Base-by-base conservation (phyloP, 2,329 filamentous ascomycete genomes). In the Ascocoryne sarcoides region DNA sequence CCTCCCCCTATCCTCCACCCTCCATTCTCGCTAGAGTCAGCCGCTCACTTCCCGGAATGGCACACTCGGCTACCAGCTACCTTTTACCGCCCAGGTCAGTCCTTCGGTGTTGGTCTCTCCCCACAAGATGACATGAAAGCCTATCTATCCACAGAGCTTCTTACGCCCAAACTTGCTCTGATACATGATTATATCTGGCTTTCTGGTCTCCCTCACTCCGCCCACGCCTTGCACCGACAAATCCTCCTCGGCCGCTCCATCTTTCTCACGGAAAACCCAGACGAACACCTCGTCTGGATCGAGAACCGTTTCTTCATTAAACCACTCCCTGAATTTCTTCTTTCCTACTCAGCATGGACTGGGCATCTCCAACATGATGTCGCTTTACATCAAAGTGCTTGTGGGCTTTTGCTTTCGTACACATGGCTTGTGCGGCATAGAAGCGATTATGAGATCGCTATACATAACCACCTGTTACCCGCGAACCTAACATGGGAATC, bases 401-500 rank as follows among this genome's bases (percentile, higher is more conserved):
- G 57, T 32, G 62, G 64, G 5, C 57, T 62, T 21, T 42, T 66
- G 4, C 42, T 52, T 19, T 58, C 57, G 4, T 65, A 64, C 43
- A 37, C 46, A 5, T 46, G 53, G 17, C 49, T 66, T 5, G 47
- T 66, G 9, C 42, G 32, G 1, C 51, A 59, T 40, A 51, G 60
- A 38, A 61, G 58, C 34, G 64, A 66, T 42, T 56, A 64, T 14
- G 29, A 34, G 4, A 60, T 65, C 10, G 62, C 61, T 12, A 5
- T n/a, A n/a, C n/a, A n/a, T n/a, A n/a, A n/a, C n/a, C n/a, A n/a
- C n/a, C n/a, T n/a, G n/a, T n/a, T n/a, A n/a, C n/a, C n/a, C n/a
- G n/a, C n/a, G n/a, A n/a, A n/a, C n/a, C n/a, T n/a, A n/a, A 3
- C 42, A 51, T 19, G 51, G 59, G 5, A 32, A 44, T 10, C 38